A percentile compares a stretch with the other conserved stretches of the same genome.
Evolutionary conservation across 2,329 filamentous ascomycete genomes (phyloP).

Genomic region (Onygena corvina): DNA sequence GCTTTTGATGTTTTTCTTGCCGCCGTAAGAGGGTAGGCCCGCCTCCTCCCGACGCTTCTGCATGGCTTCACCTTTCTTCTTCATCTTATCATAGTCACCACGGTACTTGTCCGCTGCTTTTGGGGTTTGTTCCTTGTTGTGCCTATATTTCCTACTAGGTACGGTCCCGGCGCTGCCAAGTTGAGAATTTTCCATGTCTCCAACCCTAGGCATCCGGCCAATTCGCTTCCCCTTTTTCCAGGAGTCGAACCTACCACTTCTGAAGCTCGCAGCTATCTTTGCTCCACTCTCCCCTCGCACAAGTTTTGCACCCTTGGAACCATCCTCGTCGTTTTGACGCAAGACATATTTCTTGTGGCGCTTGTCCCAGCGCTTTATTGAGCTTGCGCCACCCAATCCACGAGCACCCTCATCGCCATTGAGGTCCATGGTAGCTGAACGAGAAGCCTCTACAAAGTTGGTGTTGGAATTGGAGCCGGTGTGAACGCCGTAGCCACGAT

Average conservation of each 20-base stretch:
- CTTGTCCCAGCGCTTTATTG: slow-evolving; percentile 88
- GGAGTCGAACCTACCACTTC: slow-evolving; percentile 80
- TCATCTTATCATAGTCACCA: slow-evolving; percentile 79
- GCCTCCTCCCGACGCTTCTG: slow-evolving; percentile 49
- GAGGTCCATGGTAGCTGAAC: slow-evolving; percentile 81
- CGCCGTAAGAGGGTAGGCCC: slow-evolving; percentile 14
- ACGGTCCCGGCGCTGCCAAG: slow-evolving; percentile 23
- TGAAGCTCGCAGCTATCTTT: slow-evolving; percentile 90
- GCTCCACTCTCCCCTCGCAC: slow-evolving; percentile 82
- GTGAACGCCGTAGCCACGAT: slow-evolving; percentile 86
- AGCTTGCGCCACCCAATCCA: slow-evolving; percentile 64
- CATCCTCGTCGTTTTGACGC: slow-evolving; percentile 86
- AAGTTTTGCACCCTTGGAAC: slow-evolving; percentile 62
- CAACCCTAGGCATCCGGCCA: slow-evolving; percentile 63
- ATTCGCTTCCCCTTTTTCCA: slow-evolving; percentile 85
- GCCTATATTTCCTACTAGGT: slow-evolving; percentile 56
- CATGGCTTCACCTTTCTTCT: slow-evolving; percentile 78
- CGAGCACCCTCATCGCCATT: slow-evolving; percentile 74
- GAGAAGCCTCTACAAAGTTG: slow-evolving; percentile 81
- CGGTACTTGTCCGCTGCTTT: slow-evolving; percentile 88
- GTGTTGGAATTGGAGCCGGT: slow-evolving; percentile 50
- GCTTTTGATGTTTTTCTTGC: slow-evolving; percentile 52
- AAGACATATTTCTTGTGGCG: slow-evolving; percentile 92
- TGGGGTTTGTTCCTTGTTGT: slow-evolving; percentile 76
- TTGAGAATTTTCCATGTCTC: slow-evolving; percentile 57